Evolutionary conservation across 176 grass and related monocot genomes (phyloP), one percentile per base, ranked within the genome.

Genomic region (Olyra latifolia): DNA sequence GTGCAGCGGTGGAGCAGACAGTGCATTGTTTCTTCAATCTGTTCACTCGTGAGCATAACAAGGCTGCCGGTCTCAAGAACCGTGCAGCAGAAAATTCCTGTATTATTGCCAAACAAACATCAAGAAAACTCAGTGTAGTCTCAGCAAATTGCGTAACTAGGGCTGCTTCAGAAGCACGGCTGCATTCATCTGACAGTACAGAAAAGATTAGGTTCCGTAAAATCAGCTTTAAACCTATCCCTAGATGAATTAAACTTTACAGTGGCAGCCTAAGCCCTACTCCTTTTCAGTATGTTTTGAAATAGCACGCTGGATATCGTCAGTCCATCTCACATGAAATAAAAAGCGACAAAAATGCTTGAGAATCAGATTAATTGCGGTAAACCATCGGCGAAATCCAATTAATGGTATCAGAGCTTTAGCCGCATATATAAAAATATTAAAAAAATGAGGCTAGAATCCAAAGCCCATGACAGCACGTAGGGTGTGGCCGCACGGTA

Each of bases 1-100:
- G n/a, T n/a, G n/a, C n/a, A n/a, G n/a, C n/a, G n/a, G 83, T 66
- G 76, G 25, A 11, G 58, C 29, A 3, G 48, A 76, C 28, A 69
- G 41, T 69, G 62, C 6, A 76, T 62, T 32, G 30, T 39, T 79
- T 40, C 25, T 12, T 5, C n/a, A n/a, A n/a, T 22, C 3, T 13
- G 5, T 20, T 63, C 56, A 9, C 50, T n/a, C n/a, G 50, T 32
- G 60, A 62, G 15, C 60, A 17, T 0, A 8, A 5, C 59, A 62
- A 50, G 39, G n/a, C n/a, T n/a, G n/a, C n/a, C 15, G 66, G 62
- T 66, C 40, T 22, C 30, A 64, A 82, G 58, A 42, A n/a, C 28
- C 41, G 25, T 38, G 77, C 39, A 24, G 8, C 54, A 44, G 13
- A 39, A 69, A 10, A 20, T 43, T 8, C 20, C 42, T 42, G 13